A percentile compares a stretch with the other conserved stretches of the same genome.
Conservation (phyloP, 345 rosid genomes). For the Arabis alpina region DNA sequence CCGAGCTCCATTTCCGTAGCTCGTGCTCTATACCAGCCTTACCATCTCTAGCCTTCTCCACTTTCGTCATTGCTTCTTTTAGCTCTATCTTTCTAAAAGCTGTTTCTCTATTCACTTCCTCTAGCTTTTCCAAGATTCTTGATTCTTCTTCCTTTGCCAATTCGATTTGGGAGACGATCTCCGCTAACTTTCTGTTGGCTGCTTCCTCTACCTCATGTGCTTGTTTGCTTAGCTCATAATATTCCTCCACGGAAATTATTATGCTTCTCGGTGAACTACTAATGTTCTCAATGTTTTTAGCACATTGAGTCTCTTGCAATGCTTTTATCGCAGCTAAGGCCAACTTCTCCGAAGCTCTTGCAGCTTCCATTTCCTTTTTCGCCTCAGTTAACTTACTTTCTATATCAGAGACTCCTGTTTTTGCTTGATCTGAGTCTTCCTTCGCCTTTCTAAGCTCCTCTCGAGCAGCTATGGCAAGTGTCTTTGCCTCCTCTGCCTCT, state of each 20-base stretch:
- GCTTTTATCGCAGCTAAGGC: slow-evolving; percentile 91
- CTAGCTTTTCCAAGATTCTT: slow-evolving; percentile 61
- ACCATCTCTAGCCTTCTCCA: slow-evolving; percentile 85
- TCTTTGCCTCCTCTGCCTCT: slow-evolving; percentile 79
- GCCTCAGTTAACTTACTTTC: slow-evolving; percentile 65
- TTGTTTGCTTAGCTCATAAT: slow-evolving; percentile 77
- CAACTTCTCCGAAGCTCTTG: slow-evolving; percentile 82
- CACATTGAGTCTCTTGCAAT: slow-evolving; percentile 71
- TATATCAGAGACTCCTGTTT: slow-evolving; percentile 60
- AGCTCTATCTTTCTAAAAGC: slow-evolving; percentile 58
- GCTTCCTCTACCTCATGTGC: slow-evolving; percentile 89
- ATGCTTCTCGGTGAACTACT: slow-evolving; percentile 47
- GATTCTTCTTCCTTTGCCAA: slow-evolving; percentile 76
- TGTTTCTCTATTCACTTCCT: slow-evolving; percentile 70
- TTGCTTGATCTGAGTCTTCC: slow-evolving; percentile 78
- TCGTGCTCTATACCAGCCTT: slow-evolving; percentile 81
- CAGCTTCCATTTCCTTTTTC: slow-evolving; percentile 84
- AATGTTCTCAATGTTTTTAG: slow-evolving; percentile 42
- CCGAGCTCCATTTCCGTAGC: slow-evolving; percentile 88
- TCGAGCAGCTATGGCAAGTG: slow-evolving; percentile 55
- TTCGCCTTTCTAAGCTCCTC: slow-evolving; percentile 78
- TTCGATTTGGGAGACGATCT: slow-evolving; percentile 78
- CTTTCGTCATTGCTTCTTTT: slow-evolving; percentile 69
- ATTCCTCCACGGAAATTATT: slow-evolving; percentile 79
- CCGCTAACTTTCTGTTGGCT: slow-evolving; percentile 70